A percentile compares a stretch with the other conserved stretches of the same genome.
These are phyloP conservation scores for Citrus hindsii DNA, from an alignment of 345 rosid genomes.

Conservation along the genomic window DNA sequence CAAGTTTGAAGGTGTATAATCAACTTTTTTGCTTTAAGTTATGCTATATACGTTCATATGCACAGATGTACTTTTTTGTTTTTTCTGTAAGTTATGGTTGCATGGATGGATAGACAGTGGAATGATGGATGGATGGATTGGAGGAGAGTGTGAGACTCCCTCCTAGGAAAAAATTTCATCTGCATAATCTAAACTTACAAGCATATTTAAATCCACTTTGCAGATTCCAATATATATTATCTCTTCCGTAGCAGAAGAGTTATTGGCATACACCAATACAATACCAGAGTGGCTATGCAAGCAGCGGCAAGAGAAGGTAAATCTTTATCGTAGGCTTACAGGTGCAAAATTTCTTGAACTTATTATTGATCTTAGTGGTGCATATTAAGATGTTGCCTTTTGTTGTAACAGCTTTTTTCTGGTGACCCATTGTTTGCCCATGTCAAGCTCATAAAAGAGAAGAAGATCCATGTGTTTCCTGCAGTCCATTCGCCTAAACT, in stretches of 20 bases:
- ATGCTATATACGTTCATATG: neutral
- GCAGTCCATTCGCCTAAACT: constrained; percentile 69
- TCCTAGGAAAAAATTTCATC: neutral
- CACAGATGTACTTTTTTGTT: neutral
- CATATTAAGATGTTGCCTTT: neutral
- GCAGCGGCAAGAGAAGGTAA: constrained; percentile 74
- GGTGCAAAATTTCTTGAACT: neutral
- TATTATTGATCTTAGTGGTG: neutral
- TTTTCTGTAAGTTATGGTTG: neutral
- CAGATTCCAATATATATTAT: constrained; percentile 82
- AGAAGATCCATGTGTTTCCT: constrained; percentile 64
- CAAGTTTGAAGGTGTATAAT: constrained; percentile 38
- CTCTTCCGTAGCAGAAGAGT: constrained; percentile 76
- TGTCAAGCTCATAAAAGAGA: constrained; percentile 49
- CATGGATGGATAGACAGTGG: neutral
- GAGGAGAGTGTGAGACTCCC: neutral
- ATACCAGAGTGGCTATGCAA: constrained; percentile 89
- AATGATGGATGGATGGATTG: neutral
- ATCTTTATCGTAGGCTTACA: constrained; percentile 13
- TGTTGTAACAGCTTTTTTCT: constrained; percentile 66
- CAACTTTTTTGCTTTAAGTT: constrained; percentile 1
- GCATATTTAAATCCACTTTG: neutral
- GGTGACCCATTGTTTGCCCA: constrained; percentile 73
- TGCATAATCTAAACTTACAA: neutral
- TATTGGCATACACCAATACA: constrained; percentile 61